Percentiles rank a stretch among this genome's conserved stretches.
Evolutionary conservation across 148 eudicot species (phyloP).

Genomic region (Rhododendron mucronatum): DNA sequence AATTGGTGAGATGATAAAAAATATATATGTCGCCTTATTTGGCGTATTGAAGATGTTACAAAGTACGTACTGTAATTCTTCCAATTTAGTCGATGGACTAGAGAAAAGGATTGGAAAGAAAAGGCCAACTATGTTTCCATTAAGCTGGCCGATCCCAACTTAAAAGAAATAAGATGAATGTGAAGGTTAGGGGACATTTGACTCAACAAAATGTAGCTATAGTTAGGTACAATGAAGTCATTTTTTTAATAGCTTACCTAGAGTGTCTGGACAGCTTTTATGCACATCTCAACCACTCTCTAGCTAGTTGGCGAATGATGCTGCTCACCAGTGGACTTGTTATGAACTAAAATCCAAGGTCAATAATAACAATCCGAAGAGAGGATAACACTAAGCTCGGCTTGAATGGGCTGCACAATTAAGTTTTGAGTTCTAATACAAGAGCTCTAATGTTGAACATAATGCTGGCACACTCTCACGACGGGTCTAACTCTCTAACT

Average conservation of each 20-base stretch:
- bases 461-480: not conserved
- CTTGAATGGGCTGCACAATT: too few species aligned
- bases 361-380: not conserved
- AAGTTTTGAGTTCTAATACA: not conserved
- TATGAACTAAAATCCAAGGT: not conserved
- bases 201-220: not conserved
- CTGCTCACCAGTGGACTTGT: not conserved
- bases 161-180: too few species aligned
- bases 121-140: not conserved
- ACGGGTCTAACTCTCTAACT: not conserved
- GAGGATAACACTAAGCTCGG: too few species aligned
- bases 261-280: not conserved
- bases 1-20: not conserved
- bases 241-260: not conserved
- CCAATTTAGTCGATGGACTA: not conserved
- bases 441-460: not conserved
- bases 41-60: not conserved
- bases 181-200: not conserved
- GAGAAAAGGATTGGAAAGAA: not conserved
- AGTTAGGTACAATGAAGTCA: not conserved
- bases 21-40: not conserved
- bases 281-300: not conserved
- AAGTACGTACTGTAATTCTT: not conserved
- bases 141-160: not conserved
- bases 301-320: not conserved